These are phyloP conservation scores for Paracoccidioides brasiliensis DNA, from an alignment of 2,329 filamentous ascomycete genomes.

Conservation along the genomic window DNA sequence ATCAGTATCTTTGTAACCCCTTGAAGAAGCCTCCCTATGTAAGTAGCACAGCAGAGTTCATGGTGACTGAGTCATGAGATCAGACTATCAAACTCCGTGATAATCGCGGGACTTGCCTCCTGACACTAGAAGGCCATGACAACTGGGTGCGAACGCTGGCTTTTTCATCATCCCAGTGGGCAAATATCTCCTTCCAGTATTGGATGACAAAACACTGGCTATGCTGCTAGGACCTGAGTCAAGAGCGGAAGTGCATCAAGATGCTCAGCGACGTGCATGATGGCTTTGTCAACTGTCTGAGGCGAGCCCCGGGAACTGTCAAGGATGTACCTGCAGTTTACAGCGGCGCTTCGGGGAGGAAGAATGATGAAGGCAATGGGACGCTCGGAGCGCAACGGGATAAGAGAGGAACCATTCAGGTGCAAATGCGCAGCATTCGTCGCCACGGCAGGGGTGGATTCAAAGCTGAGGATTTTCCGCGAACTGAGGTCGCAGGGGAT, in stretches of 20 bases:
- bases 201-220: conserved; percentile 63
- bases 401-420: conserved; percentile 20
- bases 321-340: conserved; percentile 38
- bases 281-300: conserved; percentile 64
- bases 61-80: conserved; percentile 69
- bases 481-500: neutral
- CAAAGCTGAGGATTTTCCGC: conserved; percentile 63
- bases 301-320: conserved; percentile 62
- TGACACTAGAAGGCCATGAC: conserved; percentile 65
- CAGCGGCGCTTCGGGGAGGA: neutral
- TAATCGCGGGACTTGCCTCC: conserved; percentile 46
- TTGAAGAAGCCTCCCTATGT: conserved; percentile 64
- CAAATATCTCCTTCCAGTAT: conserved; percentile 63
- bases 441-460: conserved; percentile 65
- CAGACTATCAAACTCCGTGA: conserved; percentile 76
- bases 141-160: conserved; percentile 68
- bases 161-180: conserved; percentile 69
- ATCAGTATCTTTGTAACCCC: conserved; percentile 52
- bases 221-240: conserved; percentile 69
- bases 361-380: neutral
- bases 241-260: conserved; percentile 64
- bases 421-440: conserved; percentile 62
- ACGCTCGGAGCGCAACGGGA: too few relatives aligned
- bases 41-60: conserved; percentile 60
- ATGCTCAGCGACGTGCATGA: conserved; percentile 56